These are phyloP conservation scores for Diaporthe aspalathi DNA, from an alignment of 2,329 filamentous ascomycete species.

Conservation along the genomic window DNA sequence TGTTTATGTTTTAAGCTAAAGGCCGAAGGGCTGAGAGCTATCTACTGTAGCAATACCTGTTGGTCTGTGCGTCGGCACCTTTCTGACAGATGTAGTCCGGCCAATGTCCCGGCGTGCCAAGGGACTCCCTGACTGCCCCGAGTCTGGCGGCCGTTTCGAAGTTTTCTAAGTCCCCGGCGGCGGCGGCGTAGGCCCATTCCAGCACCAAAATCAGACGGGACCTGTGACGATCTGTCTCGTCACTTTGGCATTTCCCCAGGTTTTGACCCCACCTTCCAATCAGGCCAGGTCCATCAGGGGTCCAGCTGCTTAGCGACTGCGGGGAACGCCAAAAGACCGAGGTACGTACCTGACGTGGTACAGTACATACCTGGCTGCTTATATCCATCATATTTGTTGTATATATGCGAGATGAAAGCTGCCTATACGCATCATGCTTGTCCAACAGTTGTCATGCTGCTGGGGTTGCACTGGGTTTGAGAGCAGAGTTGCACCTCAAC, in stretches of 20 bases:
- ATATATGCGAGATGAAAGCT: no score
- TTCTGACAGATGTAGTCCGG: background rate
- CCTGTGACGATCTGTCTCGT: constrained; percentile 15
- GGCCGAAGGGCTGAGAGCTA: no score
- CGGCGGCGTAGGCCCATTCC: background rate
- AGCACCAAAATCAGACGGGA: constrained; percentile 20
- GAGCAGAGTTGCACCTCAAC: background rate
- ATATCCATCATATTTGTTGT: no score
- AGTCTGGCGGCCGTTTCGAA: constrained; percentile 18
- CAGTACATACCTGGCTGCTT: no score
- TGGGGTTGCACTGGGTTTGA: background rate
- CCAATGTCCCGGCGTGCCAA: background rate
- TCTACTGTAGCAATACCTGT: no score
- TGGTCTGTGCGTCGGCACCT: no score
- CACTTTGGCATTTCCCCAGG: constrained; percentile 3
- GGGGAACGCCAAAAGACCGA: background rate
- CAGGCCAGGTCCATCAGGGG: constrained; percentile 7
- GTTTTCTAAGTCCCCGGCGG: background rate
- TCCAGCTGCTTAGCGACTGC: constrained; percentile 19
- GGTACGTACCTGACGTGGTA: background rate
- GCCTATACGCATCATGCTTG: background rate
- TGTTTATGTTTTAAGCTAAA: no score
- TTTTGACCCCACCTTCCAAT: constrained; percentile 10
- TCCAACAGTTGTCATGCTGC: background rate
- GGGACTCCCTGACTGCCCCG: background rate